Evolutionary conservation across 176 grass and related monocot genomes (phyloP).

Genomic region (Eleusine indica): DNA sequence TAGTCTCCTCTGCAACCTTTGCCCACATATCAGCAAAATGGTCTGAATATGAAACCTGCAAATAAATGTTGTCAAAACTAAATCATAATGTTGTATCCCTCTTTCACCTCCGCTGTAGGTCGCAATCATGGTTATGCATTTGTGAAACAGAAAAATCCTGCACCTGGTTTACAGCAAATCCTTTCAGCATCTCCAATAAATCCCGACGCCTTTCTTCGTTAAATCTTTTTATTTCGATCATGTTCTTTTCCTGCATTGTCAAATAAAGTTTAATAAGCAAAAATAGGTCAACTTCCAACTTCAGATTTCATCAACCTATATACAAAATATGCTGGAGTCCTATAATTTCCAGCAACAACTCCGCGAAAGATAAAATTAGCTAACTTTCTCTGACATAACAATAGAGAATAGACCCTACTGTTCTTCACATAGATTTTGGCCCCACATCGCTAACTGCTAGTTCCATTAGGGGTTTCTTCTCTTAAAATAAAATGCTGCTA

Average conservation of each 20-base stretch:
- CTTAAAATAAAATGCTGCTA: not conserved
- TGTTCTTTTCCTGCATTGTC: conserved; percentile 81
- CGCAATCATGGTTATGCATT: not conserved
- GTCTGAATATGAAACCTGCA: conserved; percentile 70
- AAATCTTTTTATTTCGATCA: conserved; percentile 75
- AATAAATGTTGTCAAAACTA: not conserved
- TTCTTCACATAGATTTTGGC: not conserved
- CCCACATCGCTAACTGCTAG: not conserved
- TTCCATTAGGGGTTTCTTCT: not conserved
- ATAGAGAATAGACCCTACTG: not conserved
- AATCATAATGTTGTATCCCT: not conserved
- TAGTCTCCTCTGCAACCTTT: conserved; percentile 81
- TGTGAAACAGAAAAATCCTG: not conserved
- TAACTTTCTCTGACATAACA: not conserved
- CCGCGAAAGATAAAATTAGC: not conserved
- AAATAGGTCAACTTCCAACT: not conserved
- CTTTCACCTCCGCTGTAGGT: too few relatives aligned
- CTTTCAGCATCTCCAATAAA: conserved; percentile 87
- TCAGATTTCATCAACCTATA: conserved; percentile 2
- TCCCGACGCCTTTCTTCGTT: conserved; percentile 67
- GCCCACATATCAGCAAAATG: conserved; percentile 73
- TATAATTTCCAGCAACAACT: not conserved
- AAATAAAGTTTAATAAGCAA: not conserved
- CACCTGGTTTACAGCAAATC: conserved; percentile 88
- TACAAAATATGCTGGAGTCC: not conserved